Conservation (phyloP, 2,329 filamentous ascomycete species). For the Bipolaris cookei region DNA sequence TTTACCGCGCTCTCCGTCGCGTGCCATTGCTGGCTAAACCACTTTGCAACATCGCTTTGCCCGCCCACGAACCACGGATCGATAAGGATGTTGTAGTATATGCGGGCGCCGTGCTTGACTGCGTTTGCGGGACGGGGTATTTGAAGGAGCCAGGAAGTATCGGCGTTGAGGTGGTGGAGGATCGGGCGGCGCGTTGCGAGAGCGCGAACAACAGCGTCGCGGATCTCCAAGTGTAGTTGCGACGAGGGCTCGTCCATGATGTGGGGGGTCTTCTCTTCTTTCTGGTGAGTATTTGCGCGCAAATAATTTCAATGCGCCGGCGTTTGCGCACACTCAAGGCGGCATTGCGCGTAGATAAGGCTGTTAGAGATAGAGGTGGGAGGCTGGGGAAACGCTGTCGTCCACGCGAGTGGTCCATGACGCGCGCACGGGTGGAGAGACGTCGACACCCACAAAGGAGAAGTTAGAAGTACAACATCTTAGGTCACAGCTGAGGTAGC, state of each 20-base stretch:
- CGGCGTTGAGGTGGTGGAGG: conserved; percentile 69
- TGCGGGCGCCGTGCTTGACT: conserved; percentile 52
- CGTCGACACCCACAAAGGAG: neutral
- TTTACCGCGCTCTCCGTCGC: conserved; percentile 60
- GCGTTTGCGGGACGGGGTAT: conserved; percentile 61
- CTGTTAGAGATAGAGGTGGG: conserved; percentile 1
- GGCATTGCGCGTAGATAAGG: conserved; percentile 24
- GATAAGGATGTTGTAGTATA: conserved; percentile 68
- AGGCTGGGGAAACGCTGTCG: conserved; percentile 4
- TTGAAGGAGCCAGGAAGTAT: conserved; percentile 72
- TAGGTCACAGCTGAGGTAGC: neutral
- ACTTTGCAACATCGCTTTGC: conserved; percentile 67
- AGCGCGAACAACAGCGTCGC: conserved; percentile 47
- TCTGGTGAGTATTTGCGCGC: neutral
- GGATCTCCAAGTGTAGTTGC: conserved; percentile 55
- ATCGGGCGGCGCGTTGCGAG: conserved; percentile 58
- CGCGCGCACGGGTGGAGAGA: conserved; percentile 23
- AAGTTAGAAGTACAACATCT: neutral
- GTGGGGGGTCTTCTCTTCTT: neutral
- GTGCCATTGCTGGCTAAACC: conserved; percentile 72
- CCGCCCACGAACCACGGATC: conserved; percentile 70
- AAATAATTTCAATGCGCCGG: conserved; percentile 3
- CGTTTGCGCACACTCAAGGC: conserved; percentile 22
- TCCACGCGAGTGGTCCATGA: conserved; percentile 11
- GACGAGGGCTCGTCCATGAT: conserved; percentile 44